These are phyloP conservation scores for Venturia aucupariae DNA, from an alignment of 2,329 filamentous ascomycete species.

Conservation along the genomic window DNA sequence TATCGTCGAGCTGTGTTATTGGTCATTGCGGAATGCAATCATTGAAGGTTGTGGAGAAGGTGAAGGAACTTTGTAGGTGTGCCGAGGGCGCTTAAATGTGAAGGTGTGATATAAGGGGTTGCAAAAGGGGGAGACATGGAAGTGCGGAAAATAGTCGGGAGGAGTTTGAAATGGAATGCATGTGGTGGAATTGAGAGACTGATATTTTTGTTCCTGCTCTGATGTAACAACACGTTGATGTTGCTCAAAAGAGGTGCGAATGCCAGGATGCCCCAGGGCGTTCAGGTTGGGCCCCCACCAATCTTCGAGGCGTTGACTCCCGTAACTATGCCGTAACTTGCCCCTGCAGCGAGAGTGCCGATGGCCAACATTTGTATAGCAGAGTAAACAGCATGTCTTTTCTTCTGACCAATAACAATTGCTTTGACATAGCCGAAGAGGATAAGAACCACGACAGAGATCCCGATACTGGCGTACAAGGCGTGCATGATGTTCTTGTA, in stretches of 20 bases:
- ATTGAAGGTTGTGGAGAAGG: not conserved
- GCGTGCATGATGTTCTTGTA: constrained; percentile 12
- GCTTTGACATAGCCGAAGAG: constrained; percentile 16
- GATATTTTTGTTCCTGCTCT: not conserved
- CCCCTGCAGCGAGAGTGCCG: constrained; percentile 17
- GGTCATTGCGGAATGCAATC: not conserved
- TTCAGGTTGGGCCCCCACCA: not conserved
- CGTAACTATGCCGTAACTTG: constrained; percentile 18
- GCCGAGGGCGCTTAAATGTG: not conserved
- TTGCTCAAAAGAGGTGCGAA: not conserved
- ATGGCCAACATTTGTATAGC: constrained; percentile 18
- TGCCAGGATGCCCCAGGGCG: not conserved
- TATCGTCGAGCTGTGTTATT: not conserved
- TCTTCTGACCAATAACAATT: constrained; percentile 15
- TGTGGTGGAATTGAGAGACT: not conserved
- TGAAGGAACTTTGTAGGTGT: not conserved
- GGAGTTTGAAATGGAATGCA: not conserved
- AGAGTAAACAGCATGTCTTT: constrained; percentile 11
- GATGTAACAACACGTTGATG: not conserved
- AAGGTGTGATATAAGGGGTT: not conserved
- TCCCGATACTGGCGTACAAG: constrained; percentile 13
- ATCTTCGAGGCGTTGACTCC: constrained; percentile 14
- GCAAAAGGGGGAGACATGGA: no score
- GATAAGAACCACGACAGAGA: constrained; percentile 11
- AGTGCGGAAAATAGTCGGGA: not conserved